phyloP scores from a whole-genome alignment of 345 rosid species.

The Populus deltoides region DNA sequence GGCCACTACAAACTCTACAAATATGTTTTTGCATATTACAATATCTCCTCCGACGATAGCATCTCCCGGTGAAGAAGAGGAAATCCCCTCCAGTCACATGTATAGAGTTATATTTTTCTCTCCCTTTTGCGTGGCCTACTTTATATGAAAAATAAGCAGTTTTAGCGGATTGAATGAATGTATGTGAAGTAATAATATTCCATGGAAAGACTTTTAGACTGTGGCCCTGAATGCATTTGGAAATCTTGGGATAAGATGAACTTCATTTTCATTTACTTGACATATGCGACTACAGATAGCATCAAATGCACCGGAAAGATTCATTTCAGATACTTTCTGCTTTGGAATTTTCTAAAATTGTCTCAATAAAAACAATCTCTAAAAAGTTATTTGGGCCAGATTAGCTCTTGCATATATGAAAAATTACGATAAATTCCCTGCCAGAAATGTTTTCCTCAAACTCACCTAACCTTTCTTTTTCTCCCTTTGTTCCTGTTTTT shows the following conservation, averaged over 20 bases:
- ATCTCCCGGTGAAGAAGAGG: constrained; percentile 20
- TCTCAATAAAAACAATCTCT: not conserved
- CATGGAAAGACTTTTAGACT: constrained; percentile 13
- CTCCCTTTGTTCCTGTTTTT: not conserved
- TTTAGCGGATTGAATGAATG: constrained; percentile 19
- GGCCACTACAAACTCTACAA: not conserved
- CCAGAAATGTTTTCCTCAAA: not conserved
- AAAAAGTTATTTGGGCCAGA: not conserved
- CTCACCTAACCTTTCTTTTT: not conserved
- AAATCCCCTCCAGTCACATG: constrained; percentile 25
- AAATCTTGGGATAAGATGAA: constrained; percentile 22
- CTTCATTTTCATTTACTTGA: constrained; percentile 28
- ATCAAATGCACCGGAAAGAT: constrained; percentile 14
- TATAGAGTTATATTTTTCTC: constrained; percentile 40
- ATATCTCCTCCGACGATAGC: not conserved
- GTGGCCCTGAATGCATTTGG: not conserved
- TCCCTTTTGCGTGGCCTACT: constrained; percentile 19
- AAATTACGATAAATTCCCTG: not conserved
- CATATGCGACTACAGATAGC: constrained; percentile 13
- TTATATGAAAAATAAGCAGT: constrained; percentile 36
- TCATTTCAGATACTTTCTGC: constrained; percentile 15
- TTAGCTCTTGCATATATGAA: not conserved
- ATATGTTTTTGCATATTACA: constrained; percentile 24
- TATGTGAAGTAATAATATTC: constrained; percentile 6
- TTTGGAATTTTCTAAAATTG: constrained; percentile 4